Percentiles rank a stretch among this genome's conserved stretches.
Evolutionary conservation across 495 filamentous ascomycete genomes (phyloP).

Genomic region (Penicillium ucsense): DNA sequence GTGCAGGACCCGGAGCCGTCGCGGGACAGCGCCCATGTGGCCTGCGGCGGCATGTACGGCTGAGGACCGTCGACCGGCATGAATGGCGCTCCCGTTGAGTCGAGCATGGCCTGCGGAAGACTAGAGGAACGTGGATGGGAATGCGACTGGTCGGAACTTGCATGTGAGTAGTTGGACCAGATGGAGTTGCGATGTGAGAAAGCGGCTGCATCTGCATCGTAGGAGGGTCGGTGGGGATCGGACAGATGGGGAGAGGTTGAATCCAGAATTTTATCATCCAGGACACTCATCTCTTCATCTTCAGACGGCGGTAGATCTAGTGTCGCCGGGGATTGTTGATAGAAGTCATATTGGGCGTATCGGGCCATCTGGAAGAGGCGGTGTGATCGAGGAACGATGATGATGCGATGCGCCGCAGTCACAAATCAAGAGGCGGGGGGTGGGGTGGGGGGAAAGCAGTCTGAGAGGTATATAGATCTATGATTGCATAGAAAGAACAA

Average conservation of each 20-base stretch:
- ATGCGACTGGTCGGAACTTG: conserved; percentile 27
- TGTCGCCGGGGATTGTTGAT: conserved; percentile 50
- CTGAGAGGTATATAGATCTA: conserved; percentile 13
- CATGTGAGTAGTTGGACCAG: conserved; percentile 64
- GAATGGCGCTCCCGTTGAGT: conserved; percentile 39
- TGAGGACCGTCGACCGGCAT: conserved; percentile 49
- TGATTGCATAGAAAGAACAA: too few species aligned
- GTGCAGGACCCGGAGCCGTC: conserved; percentile 49
- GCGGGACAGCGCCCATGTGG: conserved; percentile 33
- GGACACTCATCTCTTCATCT: conserved; percentile 70
- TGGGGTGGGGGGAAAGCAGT: conserved; percentile 12
- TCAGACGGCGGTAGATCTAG: conserved; percentile 61
- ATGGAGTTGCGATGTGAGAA: conserved; percentile 67
- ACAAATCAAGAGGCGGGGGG: conserved; percentile 6
- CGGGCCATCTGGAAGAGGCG: conserved; percentile 33
- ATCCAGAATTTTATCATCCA: conserved; percentile 82
- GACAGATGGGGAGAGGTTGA: conserved; percentile 60
- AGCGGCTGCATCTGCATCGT: conserved; percentile 54
- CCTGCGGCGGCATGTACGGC: conserved; percentile 29
- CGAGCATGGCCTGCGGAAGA: conserved; percentile 26
- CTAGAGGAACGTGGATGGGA: conserved; percentile 29
- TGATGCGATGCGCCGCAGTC: neutral
- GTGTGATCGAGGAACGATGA: conserved; percentile 7
- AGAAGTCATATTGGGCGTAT: conserved; percentile 47
- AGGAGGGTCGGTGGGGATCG: conserved; percentile 57